Evolutionary conservation across 495 filamentous ascomycete species (phyloP).

Genomic region (Neurospora hispaniola): DNA sequence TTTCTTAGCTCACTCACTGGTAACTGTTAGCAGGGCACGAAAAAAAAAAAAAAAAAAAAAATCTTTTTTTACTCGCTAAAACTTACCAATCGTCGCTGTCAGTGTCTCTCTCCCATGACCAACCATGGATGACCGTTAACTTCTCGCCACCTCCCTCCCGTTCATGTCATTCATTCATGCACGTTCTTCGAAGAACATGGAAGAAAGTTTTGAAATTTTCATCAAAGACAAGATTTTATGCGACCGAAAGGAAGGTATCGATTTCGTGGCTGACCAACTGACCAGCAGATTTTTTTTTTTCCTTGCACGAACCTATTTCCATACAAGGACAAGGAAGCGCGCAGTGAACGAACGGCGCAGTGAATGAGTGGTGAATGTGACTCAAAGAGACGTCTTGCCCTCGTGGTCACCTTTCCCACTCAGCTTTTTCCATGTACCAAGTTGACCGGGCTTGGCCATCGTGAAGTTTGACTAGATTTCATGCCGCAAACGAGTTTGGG

Average conservation of each 20-base stretch:
- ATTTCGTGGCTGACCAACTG: background rate
- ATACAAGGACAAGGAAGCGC: background rate
- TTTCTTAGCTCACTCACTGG: background rate
- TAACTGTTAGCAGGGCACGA: background rate
- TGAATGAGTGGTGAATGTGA: background rate
- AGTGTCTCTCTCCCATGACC: background rate
- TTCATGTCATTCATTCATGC: background rate
- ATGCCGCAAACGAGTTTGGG: no score
- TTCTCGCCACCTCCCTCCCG: background rate
- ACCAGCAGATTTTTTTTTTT: background rate
- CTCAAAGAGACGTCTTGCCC: background rate
- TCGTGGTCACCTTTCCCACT: background rate
- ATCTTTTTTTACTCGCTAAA: background rate
- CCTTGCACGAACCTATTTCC: background rate
- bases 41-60: background rate
- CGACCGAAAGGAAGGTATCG: background rate
- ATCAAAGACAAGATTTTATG: background rate
- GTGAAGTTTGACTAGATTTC: background rate
- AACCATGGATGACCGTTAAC: background rate
- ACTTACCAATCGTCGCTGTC: background rate
- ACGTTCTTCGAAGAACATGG: background rate
- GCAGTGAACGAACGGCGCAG: background rate
- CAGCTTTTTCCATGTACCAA: background rate
- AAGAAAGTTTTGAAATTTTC: background rate
- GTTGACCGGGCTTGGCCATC: background rate